Percentiles rank a stretch among this genome's conserved stretches.
These are phyloP conservation scores for Pyrenophora tritici-repentis DNA, from an alignment of 2,329 filamentous ascomycete genomes.

Conservation along the genomic window DNA sequence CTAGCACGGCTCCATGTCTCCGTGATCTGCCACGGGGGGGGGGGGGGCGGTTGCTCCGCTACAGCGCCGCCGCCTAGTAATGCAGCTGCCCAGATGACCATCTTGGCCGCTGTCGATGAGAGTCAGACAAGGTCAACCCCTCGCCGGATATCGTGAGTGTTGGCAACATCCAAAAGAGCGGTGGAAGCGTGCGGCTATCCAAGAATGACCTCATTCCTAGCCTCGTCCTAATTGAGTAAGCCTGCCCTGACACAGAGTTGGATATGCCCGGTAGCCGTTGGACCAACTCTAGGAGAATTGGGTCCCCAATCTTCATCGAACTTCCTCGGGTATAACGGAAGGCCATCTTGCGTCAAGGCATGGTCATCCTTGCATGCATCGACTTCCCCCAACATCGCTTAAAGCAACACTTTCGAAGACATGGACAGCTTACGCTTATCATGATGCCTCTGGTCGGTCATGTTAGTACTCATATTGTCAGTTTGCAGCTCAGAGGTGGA, in stretches of 20 bases:
- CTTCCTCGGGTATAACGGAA: slow-evolving; percentile 5
- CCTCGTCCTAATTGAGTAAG: slow-evolving; percentile 7
- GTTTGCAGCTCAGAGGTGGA: slow-evolving; percentile 11
- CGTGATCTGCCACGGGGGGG: slow-evolving; percentile 20
- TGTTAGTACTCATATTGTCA: slow-evolving; percentile 7
- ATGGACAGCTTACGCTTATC: background rate
- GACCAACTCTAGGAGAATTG: background rate
- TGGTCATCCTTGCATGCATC: background rate
- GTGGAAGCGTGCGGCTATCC: slow-evolving; percentile 22
- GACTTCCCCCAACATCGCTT: slow-evolving; percentile 1
- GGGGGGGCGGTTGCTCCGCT: slow-evolving; percentile 21
- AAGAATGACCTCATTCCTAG: slow-evolving; percentile 1
- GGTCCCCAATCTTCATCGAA: background rate
- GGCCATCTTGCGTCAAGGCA: background rate
- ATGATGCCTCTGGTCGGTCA: background rate
- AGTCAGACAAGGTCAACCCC: slow-evolving; percentile 6
- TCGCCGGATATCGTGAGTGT: slow-evolving; percentile 11
- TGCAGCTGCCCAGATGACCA: slow-evolving; percentile 28
- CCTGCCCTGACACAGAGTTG: slow-evolving; percentile 4
- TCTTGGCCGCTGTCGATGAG: slow-evolving; percentile 2
- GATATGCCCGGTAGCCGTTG: slow-evolving; percentile 6
- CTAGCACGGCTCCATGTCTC: too few species aligned
- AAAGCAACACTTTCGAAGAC: background rate
- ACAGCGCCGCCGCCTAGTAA: slow-evolving; percentile 12
- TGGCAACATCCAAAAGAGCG: slow-evolving; percentile 26